phyloP scores from a whole-genome alignment of 2,329 filamentous ascomycete species.

The Arthrobotrys sinensis region DNA sequence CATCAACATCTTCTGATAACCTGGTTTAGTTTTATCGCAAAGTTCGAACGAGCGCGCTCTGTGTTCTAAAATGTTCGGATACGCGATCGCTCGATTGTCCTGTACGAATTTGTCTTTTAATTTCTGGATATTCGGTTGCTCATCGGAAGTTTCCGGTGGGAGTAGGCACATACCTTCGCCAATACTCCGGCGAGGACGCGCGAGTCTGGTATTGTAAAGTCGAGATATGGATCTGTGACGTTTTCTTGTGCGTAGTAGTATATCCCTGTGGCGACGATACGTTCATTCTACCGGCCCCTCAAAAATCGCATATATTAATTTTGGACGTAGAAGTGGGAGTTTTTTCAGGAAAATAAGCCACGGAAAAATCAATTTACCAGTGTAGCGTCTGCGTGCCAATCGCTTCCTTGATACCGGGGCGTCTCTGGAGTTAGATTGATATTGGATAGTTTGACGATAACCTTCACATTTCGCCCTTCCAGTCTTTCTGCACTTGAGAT shows the following conservation, averaged over 20 bases:
- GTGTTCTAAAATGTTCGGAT: slow-evolving; percentile 74
- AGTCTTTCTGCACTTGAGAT: neutral
- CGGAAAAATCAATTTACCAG: no score
- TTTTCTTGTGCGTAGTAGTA: slow-evolving; percentile 77
- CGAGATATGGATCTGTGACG: slow-evolving; percentile 71
- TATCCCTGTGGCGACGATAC: slow-evolving; percentile 75
- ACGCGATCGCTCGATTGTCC: slow-evolving; percentile 72
- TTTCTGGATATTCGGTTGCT: neutral
- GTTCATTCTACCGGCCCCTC: slow-evolving; percentile 72
- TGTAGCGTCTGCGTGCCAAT: slow-evolving; percentile 74
- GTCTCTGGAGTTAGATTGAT: slow-evolving; percentile 74
- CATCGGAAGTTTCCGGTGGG: neutral
- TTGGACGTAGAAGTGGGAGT: no score
- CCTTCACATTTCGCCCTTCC: slow-evolving; percentile 71
- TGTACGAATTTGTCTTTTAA: neutral
- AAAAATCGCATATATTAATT: no score
- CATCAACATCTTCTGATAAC: slow-evolving; percentile 73
- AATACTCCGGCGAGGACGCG: neutral
- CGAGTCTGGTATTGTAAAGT: slow-evolving; percentile 70
- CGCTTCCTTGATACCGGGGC: slow-evolving; percentile 71
- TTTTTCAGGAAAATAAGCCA: no score
- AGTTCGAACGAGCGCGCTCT: slow-evolving; percentile 71
- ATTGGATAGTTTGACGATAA: slow-evolving; percentile 76
- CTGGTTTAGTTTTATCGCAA: slow-evolving; percentile 70
- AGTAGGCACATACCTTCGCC: neutral